Evolutionary conservation across 2,329 filamentous ascomycete species (phyloP), one percentile per base, ranked within the genome.

Genomic region (Metarhizium rileyi): DNA sequence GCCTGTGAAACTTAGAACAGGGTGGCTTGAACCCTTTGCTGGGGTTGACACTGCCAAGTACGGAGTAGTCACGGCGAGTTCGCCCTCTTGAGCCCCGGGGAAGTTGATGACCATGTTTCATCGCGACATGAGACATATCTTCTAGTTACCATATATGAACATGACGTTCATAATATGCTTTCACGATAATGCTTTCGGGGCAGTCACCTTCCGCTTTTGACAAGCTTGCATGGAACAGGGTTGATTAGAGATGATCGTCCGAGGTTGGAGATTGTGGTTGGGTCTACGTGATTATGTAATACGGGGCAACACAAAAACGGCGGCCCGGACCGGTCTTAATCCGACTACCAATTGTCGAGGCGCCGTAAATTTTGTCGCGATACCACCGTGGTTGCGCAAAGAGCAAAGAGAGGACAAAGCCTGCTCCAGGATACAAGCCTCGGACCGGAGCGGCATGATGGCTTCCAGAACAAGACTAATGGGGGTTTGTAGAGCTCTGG

Each of bases 401-500:
- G 12, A 44, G 27, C 25, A 22, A 20, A n/a, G 14, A 30, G 42
- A 14, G 23, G 23, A 23, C 43, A 3, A 25, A 38, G 18, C 18
- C 22, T 28, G 14, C 45, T 43, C 33, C 41, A 26, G n/a, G 26
- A 41, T 23, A 28, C 30, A 40, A 22, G 22, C 35, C 40, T 33
- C 33, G 50, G 30, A 35, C 45, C 33, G 23, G 30, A 51, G 55
- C 47, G 60, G 56, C 57, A 57, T 48, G 56, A 67, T 67, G 64
- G 60, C 62, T 61, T 55, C 64, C 50, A 60, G 60, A 57, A 56
- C 61, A 51, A 60, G 59, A 52, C 52, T 66, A 50, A 66, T 61
- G 64, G 61, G 61, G 35, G 64, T 59, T 55, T 66, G 65, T 50
- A 62, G 62, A 59, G 57, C 59, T 57, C 57, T 68, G 46, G 61